Conservation (phyloP, 2,329 filamentous ascomycete genomes). For the Colletotrichum paranaense region DNA sequence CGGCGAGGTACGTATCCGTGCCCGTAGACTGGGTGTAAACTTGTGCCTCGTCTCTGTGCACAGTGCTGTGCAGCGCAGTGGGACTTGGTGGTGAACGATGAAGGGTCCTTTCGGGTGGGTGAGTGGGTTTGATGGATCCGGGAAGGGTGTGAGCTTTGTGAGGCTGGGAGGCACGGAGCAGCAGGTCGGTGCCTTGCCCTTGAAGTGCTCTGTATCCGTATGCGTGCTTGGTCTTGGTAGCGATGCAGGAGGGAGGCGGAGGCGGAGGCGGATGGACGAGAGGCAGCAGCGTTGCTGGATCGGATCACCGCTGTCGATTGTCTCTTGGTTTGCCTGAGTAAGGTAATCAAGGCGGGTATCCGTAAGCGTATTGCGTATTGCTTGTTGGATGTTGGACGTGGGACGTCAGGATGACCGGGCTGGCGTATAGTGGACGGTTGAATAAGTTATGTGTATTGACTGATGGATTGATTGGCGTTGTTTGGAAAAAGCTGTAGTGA, state of each 20-base stretch:
- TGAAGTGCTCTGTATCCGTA: background rate
- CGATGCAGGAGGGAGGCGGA: background rate
- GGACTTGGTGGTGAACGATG: background rate
- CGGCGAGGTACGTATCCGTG: background rate
- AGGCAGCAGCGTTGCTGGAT: slow-evolving; percentile 19
- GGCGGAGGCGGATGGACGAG: background rate
- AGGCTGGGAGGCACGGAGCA: slow-evolving; percentile 6
- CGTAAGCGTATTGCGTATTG: background rate
- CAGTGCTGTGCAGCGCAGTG: background rate
- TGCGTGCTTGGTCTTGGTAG: background rate
- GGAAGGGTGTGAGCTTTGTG: background rate
- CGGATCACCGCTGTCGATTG: background rate
- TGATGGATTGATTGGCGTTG: background rate
- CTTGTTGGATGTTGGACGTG: background rate
- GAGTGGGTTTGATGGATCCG: background rate
- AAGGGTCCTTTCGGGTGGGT: slow-evolving; percentile 9
- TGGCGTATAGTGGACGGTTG: too few species aligned
- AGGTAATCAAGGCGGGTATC: background rate
- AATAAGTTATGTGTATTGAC: too few species aligned
- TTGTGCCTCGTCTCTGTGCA: background rate
- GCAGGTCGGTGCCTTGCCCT: background rate
- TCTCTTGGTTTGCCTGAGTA: background rate
- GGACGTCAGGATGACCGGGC: background rate
- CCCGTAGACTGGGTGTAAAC: background rate
- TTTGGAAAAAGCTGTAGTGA: too few species aligned